Conservation (phyloP, 192 early-diverging fungal genomes). For the Irineochytrium annulatum region DNA sequence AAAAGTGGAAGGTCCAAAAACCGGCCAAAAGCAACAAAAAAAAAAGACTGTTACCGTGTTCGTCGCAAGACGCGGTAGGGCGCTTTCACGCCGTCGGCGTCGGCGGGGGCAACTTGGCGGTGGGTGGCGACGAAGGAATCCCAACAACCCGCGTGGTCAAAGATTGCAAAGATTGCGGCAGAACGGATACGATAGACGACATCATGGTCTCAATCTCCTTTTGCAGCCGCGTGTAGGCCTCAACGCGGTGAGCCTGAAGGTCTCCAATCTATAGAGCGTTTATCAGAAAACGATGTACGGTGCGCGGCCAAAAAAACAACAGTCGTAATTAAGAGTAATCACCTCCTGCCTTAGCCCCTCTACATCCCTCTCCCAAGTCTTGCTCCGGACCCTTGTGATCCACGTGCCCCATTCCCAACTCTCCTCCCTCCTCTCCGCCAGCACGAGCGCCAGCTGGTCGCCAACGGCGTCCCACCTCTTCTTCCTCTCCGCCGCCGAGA, state of each 20-base stretch:
- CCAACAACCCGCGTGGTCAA: slow-evolving; percentile 5
- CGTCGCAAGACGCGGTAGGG: no score
- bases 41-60: no score
- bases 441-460: no score
- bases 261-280: slow-evolving; percentile 15
- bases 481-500: neutral
- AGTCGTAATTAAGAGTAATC: neutral
- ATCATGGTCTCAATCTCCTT: slow-evolving; percentile 17
- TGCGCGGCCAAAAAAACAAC: neutral
- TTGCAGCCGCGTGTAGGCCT: slow-evolving; percentile 21
- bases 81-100: no score
- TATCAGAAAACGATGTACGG: slow-evolving; percentile 1
- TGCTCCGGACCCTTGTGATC: slow-evolving; percentile 27
- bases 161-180: neutral
- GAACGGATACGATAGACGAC: neutral
- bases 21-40: no score
- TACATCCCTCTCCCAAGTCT: slow-evolving; percentile 37
- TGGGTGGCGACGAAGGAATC: slow-evolving; percentile 1
- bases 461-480: no score
- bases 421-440: neutral
- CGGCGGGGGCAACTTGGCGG: no score
- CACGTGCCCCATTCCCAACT: slow-evolving; percentile 41
- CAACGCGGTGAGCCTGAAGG: slow-evolving; percentile 15
- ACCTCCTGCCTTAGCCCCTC: slow-evolving; percentile 35
- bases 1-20: no score